Evolutionary conservation across 2,329 filamentous ascomycete species (phyloP).

Genomic region (Orbilia javanica): DNA sequence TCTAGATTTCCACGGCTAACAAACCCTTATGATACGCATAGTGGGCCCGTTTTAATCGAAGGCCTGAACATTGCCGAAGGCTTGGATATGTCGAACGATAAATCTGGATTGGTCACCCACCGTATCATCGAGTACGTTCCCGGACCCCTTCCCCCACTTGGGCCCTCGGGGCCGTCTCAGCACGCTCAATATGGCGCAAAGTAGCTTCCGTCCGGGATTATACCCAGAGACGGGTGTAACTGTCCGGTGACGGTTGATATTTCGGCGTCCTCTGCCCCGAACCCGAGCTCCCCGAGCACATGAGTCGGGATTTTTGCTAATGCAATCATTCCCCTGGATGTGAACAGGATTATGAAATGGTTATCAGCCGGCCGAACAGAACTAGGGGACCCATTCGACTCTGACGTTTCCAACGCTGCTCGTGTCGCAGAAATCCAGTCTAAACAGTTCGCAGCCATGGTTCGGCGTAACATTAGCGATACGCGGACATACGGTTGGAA

Average conservation of each 20-base stretch:
- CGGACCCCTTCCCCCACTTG: not conserved
- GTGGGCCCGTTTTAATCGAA: slow-evolving; percentile 61
- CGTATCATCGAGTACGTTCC: slow-evolving; percentile 61
- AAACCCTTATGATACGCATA: slow-evolving; percentile 23
- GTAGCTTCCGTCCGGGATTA: slow-evolving; percentile 34
- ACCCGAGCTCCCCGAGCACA: not conserved
- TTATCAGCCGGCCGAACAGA: slow-evolving; percentile 62
- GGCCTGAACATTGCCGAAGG: slow-evolving; percentile 62
- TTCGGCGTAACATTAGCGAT: slow-evolving; percentile 61
- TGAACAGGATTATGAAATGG: slow-evolving; percentile 61
- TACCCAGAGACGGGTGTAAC: slow-evolving; percentile 5
- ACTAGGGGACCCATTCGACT: slow-evolving; percentile 61
- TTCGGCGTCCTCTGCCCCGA: not conserved
- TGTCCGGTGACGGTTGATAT: slow-evolving; percentile 16
- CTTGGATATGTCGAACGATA: slow-evolving; percentile 60
- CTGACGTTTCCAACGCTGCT: slow-evolving; percentile 59
- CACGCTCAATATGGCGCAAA: slow-evolving; percentile 15
- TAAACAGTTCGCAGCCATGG: slow-evolving; percentile 60
- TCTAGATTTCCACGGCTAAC: slow-evolving; percentile 27
- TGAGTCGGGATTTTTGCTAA: slow-evolving; percentile 16
- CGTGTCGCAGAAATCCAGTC: slow-evolving; percentile 61
- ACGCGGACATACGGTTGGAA: slow-evolving; percentile 60
- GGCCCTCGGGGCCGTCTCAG: slow-evolving; percentile 25
- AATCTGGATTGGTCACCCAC: slow-evolving; percentile 59
- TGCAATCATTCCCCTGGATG: slow-evolving; percentile 2